These are phyloP conservation scores for Aspergillus saccharolyticus DNA, from an alignment of 495 filamentous ascomycete genomes.

Conservation along the genomic window DNA sequence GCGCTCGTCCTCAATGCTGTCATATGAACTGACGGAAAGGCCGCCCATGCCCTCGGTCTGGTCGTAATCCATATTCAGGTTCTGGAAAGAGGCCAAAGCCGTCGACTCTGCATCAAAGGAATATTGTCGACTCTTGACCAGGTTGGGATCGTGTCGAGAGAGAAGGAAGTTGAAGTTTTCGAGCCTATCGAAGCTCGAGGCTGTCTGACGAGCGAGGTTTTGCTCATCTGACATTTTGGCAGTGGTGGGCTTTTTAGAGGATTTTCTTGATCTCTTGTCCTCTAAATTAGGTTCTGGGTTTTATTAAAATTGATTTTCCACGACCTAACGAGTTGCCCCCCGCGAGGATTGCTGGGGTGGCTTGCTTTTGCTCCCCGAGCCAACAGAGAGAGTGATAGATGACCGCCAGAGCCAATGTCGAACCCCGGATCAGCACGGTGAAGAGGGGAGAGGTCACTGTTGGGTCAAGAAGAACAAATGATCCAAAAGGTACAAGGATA, in stretches of 20 bases:
- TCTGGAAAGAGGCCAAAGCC: constrained; percentile 33
- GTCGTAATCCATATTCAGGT: constrained; percentile 42
- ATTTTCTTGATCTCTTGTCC: constrained; percentile 6
- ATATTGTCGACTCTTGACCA: constrained; percentile 37
- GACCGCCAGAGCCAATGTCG: constrained; percentile 11
- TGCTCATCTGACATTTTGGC: constrained; percentile 40
- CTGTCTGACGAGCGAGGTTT: constrained; percentile 22
- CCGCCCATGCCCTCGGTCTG: constrained; percentile 46
- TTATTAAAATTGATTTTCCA: constrained; percentile 12
- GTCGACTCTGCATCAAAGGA: constrained; percentile 40
- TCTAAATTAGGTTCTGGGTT: constrained; percentile 12
- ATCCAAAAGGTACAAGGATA: background rate
- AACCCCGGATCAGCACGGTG: constrained; percentile 27
- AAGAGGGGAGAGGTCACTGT: constrained; percentile 3
- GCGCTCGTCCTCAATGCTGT: constrained; percentile 45
- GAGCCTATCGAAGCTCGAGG: constrained; percentile 34
- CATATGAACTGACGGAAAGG: constrained; percentile 46
- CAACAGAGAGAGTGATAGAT: constrained; percentile 11
- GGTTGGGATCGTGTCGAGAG: constrained; percentile 34
- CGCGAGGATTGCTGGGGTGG: constrained; percentile 12
- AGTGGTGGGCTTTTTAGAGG: constrained; percentile 19
- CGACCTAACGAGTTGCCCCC: constrained; percentile 9
- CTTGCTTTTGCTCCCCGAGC: background rate
- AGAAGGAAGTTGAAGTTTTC: constrained; percentile 43
- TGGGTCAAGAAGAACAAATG: background rate